These are phyloP conservation scores for Cochlearia excelsa DNA, from an alignment of 345 rosid genomes.

Conservation along the genomic window DNA sequence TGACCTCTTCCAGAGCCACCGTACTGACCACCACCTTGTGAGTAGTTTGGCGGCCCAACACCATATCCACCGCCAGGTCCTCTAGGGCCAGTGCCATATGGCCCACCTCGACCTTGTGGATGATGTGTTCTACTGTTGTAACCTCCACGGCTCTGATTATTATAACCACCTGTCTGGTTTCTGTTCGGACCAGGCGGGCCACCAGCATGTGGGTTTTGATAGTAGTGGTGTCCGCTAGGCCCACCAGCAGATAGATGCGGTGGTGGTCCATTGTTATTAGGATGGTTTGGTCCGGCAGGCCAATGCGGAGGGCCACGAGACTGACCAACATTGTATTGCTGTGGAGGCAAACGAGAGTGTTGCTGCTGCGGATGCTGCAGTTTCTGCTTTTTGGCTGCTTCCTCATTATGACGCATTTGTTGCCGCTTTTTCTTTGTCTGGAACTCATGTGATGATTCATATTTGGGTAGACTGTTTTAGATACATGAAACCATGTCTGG, in stretches of 20 bases:
- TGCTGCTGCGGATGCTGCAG: conserved; percentile 81
- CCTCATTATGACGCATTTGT: conserved; percentile 85
- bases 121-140: conserved; percentile 75
- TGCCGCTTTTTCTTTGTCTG: conserved; percentile 95
- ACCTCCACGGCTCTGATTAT: conserved; percentile 54
- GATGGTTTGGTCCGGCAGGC: conserved; percentile 38
- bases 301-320: conserved; percentile 60
- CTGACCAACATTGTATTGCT: conserved; percentile 78
- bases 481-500: neutral
- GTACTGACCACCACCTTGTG: conserved; percentile 70
- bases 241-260: conserved; percentile 64
- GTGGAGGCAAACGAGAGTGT: conserved; percentile 72
- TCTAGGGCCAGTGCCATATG: conserved; percentile 71
- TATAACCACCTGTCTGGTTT: conserved; percentile 53
- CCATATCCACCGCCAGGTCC: conserved; percentile 63
- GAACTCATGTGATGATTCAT: conserved; percentile 94
- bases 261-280: conserved; percentile 61
- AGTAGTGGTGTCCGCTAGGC: conserved; percentile 64
- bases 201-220: conserved; percentile 68
- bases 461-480: conserved; percentile 73
- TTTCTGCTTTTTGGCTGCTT: conserved; percentile 83
- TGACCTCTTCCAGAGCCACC: conserved; percentile 75
- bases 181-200: conserved; percentile 57
- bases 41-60: conserved; percentile 66
- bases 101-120: conserved; percentile 78